These are phyloP conservation scores for Bipolaris zeicola DNA, from an alignment of 2,329 filamentous ascomycete species.

Conservation along the genomic window DNA sequence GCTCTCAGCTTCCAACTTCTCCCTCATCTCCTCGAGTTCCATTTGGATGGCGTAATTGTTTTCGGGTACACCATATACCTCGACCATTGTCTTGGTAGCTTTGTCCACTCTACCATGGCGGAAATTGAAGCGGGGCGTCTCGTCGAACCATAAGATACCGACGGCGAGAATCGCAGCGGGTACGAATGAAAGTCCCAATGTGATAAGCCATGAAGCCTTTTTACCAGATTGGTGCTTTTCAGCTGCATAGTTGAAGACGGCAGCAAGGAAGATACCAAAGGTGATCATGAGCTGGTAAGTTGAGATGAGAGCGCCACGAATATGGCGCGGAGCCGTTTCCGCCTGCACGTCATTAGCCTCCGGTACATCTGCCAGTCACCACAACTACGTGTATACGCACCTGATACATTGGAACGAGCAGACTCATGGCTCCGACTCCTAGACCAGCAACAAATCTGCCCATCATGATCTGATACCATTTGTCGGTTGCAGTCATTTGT, in stretches of 20 bases:
- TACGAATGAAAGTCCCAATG: conserved; percentile 62
- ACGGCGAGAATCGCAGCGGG: conserved; percentile 59
- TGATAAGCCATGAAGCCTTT: conserved; percentile 66
- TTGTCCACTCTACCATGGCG: conserved; percentile 57
- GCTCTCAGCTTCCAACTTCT: conserved; percentile 59
- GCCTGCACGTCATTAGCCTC: conserved; percentile 37
- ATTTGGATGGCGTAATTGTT: conserved; percentile 59
- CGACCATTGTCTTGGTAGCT: conserved; percentile 57
- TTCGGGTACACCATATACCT: conserved; percentile 59
- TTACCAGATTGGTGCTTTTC: conserved; percentile 49
- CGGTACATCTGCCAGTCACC: not conserved
- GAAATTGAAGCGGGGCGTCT: conserved; percentile 63
- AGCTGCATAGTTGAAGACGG: conserved; percentile 64
- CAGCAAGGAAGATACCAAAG: conserved; percentile 63
- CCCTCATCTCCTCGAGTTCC: conserved; percentile 61
- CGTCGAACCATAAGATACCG: conserved; percentile 60
- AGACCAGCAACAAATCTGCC: conserved; percentile 68
- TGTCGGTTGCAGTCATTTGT: conserved; percentile 62
- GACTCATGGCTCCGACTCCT: conserved; percentile 67
- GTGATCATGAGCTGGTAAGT: conserved; percentile 73
- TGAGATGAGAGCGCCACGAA: conserved; percentile 66
- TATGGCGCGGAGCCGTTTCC: conserved; percentile 66
- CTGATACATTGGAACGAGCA: conserved; percentile 65
- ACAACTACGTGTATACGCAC: not conserved
- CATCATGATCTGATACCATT: conserved; percentile 67